A percentile compares a stretch with the other conserved stretches of the same genome.
phyloP scores from a whole-genome alignment of 225 moss, liverwort and hornwort genomes.

The Antitrichia curtipendula region DNA sequence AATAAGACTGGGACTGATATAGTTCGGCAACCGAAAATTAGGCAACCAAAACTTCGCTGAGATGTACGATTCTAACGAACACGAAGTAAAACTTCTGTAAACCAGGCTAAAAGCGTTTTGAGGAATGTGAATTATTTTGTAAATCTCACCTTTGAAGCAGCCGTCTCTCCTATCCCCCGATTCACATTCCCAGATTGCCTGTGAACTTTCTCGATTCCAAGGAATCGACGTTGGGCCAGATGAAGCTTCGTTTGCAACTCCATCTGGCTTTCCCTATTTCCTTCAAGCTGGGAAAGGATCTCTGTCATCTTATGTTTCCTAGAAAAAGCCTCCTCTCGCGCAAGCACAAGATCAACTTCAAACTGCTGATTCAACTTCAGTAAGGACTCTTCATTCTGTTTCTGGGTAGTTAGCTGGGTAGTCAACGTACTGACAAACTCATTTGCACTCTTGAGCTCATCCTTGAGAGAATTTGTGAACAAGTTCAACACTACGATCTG shows the following conservation, averaged over 20 bases:
- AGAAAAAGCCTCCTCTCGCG: conserved; percentile 13
- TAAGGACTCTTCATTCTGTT: conserved; percentile 10
- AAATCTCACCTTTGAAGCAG: not conserved
- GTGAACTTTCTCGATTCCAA: not conserved
- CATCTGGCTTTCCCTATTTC: conserved; percentile 11
- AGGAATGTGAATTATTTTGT: not conserved
- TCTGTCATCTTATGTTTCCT: conserved; percentile 28
- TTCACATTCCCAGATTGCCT: not conserved
- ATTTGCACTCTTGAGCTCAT: conserved; percentile 16
- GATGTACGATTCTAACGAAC: not conserved
- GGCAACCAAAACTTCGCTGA: not conserved
- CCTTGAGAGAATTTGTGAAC: conserved; percentile 11
- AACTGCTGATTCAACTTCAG: conserved; percentile 12
- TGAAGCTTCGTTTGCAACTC: conserved; percentile 19
- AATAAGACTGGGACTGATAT: too few species aligned
- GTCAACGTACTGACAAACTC: conserved; percentile 1
- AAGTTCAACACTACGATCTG: not conserved
- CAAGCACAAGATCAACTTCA: conserved; percentile 11
- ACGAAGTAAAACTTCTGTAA: not conserved
- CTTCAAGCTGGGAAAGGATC: conserved; percentile 25
- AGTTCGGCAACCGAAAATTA: not conserved
- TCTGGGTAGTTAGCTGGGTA: conserved; percentile 2
- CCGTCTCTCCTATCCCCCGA: not conserved
- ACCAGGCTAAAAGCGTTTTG: not conserved
- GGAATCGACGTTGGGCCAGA: conserved; percentile 7